Conservation (phyloP, 2,329 filamentous ascomycete genomes). For the Ceratocystis harringtonii region DNA sequence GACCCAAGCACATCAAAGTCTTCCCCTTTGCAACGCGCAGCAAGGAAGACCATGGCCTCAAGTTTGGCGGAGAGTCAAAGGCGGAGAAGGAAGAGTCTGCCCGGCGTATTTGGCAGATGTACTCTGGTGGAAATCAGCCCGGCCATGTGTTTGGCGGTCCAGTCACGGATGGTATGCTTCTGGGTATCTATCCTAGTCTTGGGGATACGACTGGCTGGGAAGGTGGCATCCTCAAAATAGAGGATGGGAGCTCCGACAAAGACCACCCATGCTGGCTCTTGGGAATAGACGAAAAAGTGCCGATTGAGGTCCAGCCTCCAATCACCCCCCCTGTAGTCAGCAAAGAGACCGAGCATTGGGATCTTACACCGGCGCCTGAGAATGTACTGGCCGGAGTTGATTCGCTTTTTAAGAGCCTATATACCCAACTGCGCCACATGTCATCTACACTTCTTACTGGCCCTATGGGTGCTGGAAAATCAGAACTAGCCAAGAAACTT, state of each 20-base stretch:
- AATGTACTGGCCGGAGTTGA: slow-evolving; percentile 74
- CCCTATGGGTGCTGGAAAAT: slow-evolving; percentile 81
- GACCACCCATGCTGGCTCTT: slow-evolving; percentile 53
- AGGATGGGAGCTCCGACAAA: slow-evolving; percentile 35
- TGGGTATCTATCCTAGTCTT: slow-evolving; percentile 44
- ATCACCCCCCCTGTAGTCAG: slow-evolving; percentile 50
- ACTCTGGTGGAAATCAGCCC: slow-evolving; percentile 35
- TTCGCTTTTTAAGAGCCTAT: slow-evolving; percentile 52
- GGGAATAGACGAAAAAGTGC: slow-evolving; percentile 57
- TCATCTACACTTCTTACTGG: slow-evolving; percentile 86
- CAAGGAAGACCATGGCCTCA: slow-evolving; percentile 51
- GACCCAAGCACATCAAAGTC: slow-evolving; percentile 50
- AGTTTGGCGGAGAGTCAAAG: slow-evolving; percentile 77
- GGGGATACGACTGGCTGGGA: slow-evolving; percentile 51
- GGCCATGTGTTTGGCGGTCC: slow-evolving; percentile 58
- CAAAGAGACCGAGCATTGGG: slow-evolving; percentile 30
- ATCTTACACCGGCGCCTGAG: slow-evolving; percentile 40
- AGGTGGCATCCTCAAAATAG: slow-evolving; percentile 70
- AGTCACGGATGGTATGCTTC: slow-evolving; percentile 72
- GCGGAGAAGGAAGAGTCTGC: slow-evolving; percentile 64
- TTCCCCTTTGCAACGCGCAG: slow-evolving; percentile 56
- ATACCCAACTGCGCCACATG: slow-evolving; percentile 63
- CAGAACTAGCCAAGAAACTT: slow-evolving; percentile 60
- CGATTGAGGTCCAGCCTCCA: slow-evolving; percentile 61
- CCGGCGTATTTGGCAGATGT: slow-evolving; percentile 56